Evolutionary conservation across 306 rosid species (phyloP).

Genomic region (Lithocarpus polystachyus): DNA sequence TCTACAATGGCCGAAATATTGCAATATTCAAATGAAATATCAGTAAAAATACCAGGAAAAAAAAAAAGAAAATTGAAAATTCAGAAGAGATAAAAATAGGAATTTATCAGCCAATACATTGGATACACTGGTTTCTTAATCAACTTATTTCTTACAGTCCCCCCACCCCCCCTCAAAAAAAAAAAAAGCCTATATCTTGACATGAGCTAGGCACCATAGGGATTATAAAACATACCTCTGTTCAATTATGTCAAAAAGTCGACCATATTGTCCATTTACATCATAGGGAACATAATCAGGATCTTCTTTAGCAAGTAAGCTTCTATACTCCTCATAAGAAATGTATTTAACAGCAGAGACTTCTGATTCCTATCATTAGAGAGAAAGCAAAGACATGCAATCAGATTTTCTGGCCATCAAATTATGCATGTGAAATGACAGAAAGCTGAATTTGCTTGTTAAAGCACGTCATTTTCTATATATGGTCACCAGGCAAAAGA

Average conservation of each 20-base stretch:
- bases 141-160: background rate
- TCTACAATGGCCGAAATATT: no score
- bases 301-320: slow-evolving; percentile 64
- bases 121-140: background rate
- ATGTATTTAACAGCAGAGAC: slow-evolving; percentile 93
- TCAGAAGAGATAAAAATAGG: no score
- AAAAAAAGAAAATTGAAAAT: no score
- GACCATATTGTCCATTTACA: slow-evolving; percentile 69
- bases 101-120: no score
- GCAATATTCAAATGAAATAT: no score
- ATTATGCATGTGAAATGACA: background rate
- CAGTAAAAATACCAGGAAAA: no score
- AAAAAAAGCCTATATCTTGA: background rate
- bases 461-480: background rate
- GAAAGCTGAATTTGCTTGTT: background rate
- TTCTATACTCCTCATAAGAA: slow-evolving; percentile 63
- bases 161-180: no score
- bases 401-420: background rate
- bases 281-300: slow-evolving; percentile 73
- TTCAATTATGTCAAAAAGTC: slow-evolving; percentile 72
- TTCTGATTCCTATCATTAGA: slow-evolving; percentile 68
- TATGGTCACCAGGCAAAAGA: background rate
- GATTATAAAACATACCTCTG: slow-evolving; percentile 44
- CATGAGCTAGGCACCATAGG: background rate
- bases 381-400: slow-evolving; percentile 12